Evolutionary conservation across 768 basidiomycete species (phyloP), one percentile per base, ranked within the genome.

Genomic region (Russula emetica): DNA sequence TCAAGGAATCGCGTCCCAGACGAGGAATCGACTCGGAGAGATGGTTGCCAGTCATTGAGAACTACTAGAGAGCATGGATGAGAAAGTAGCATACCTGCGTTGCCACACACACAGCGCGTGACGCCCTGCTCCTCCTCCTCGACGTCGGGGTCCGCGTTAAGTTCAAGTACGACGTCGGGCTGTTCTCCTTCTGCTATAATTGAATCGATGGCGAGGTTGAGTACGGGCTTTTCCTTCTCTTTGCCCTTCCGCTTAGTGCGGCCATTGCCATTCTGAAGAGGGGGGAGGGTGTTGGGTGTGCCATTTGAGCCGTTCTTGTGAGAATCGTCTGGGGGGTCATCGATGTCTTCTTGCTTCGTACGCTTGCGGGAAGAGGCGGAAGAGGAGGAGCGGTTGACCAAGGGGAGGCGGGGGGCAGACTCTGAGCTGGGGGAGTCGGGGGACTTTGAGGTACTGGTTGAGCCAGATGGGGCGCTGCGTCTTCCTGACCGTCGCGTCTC

Each of bases 41-140:
- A 55, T 36, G 36, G 24, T 55, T 55, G 22, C 26, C 18, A 51
- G 26, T 20, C n/a, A 32, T 20, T 36, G 63, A 55, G 58, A 32
- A 42, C 16, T 24, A 40, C 47, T n/a, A 42, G 11, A 44, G 64
- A 63, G 62, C 61, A 60, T 30, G 42, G 60, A 38, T 49, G 60
- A 53, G 53, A 63, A 63, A 54, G 67, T 38, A 68, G 77, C 84
- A 71, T 70, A 92, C 88, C 89, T 67, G 84, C 81, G 76, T 84
- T 86, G 66, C 89, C 89, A 78, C 92, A 95, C 57, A 94, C 82
- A 74, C 92, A 95, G 68, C 92, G 87, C 72, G 92, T 94, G 64
- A 83, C 72, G 40, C 83, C 82, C 58, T 76, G 75, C 55, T 84
- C 86, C 70, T 87, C 85, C 60, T 79, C 80, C 54, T 77, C 77